Evolutionary conservation across 192 early-diverging fungal species (phyloP).

Genomic region (Spizellomyces sp.): DNA sequence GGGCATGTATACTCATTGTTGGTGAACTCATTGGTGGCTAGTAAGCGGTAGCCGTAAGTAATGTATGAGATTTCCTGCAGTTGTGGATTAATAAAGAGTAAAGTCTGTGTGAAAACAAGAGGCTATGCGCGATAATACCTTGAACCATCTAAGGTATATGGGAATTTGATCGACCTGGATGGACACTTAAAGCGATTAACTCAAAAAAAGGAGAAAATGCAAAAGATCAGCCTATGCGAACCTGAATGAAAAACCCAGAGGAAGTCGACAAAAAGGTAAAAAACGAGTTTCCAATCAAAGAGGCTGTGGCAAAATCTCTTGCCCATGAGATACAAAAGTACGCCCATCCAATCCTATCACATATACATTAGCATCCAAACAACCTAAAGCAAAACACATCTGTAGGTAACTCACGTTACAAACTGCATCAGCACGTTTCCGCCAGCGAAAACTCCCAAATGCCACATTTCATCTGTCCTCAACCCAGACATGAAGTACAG

Average conservation of each 20-base stretch:
- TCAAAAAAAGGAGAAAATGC: neutral
- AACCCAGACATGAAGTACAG: conserved; percentile 49
- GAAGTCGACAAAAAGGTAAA: conserved; percentile 46
- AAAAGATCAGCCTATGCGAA: neutral
- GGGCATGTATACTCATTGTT: conserved; percentile 41
- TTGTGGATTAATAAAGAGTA: neutral
- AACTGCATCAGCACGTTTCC: conserved; percentile 34
- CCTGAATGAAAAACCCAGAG: conserved; percentile 44
- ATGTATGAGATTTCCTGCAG: conserved; percentile 28
- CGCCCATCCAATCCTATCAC: conserved; percentile 30
- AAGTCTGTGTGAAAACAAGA: neutral
- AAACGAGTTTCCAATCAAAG: conserved; percentile 38
- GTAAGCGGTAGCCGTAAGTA: conserved; percentile 37
- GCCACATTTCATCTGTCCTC: conserved; percentile 40
- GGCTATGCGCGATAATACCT: neutral
- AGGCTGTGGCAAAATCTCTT: conserved; percentile 49
- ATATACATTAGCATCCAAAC: neutral
- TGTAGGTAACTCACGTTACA: conserved; percentile 26
- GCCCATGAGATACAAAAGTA: conserved; percentile 44
- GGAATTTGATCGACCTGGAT: conserved; percentile 38
- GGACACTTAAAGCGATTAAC: neutral
- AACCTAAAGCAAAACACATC: neutral
- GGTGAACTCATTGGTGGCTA: conserved; percentile 48
- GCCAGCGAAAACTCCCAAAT: conserved; percentile 35
- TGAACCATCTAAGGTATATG: conserved; percentile 42